Base-by-base conservation (phyloP, 2,329 filamentous ascomycete species). In the Sclerotinia borealis region DNA sequence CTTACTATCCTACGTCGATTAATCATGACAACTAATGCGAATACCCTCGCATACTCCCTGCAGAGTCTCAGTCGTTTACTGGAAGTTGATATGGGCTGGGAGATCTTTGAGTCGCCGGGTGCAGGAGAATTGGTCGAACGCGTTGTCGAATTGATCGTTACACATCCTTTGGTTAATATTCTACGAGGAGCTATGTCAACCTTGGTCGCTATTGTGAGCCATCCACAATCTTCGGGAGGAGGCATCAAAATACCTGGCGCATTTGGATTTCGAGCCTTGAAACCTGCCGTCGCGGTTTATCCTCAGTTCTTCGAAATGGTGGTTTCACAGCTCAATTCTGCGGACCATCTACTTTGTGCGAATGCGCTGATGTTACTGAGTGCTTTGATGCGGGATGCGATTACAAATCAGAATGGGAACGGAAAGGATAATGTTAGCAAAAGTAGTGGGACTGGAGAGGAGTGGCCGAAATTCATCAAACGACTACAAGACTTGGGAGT, bases 71-170 rank as follows among this genome's bases (percentile, higher is more conserved):
- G 88, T 63, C 85, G 92, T 63, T 79, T 99, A 65, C 81, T 99
- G 66, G 95, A 99, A 78, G 90, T 98, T 45, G 95, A 98, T 78
- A 96, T 97, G 84, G 95, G 95, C 64, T 99, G 95, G 95, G 93
- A 98, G 68, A 86, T 90, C 65, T 90, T 93, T 72, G 87, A 90
- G 71, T 81, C 82, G 1, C 77, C 82, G 22, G 79, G 80, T 7
- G 79, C 85, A 19, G 82, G 85, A 64, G 89, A 91, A 71, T 79
- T 93, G 58, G 85, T 88, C 48, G 85, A 88, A 76, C 80, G 85
- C 80, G 86, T 96, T 66, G 93, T 98, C 70, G 90, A 97, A 76
- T 83, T 99, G 59, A 92, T 98, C 67, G 93, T 98, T 71, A 93
- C 87, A 37, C 95, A 98, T 75, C 95, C 93, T 29, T 84, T 99